These are phyloP conservation scores for Cutaneotrichosporon spelunceum DNA, from an alignment of 1,284 basidiomycete species.

Conservation along the genomic window DNA sequence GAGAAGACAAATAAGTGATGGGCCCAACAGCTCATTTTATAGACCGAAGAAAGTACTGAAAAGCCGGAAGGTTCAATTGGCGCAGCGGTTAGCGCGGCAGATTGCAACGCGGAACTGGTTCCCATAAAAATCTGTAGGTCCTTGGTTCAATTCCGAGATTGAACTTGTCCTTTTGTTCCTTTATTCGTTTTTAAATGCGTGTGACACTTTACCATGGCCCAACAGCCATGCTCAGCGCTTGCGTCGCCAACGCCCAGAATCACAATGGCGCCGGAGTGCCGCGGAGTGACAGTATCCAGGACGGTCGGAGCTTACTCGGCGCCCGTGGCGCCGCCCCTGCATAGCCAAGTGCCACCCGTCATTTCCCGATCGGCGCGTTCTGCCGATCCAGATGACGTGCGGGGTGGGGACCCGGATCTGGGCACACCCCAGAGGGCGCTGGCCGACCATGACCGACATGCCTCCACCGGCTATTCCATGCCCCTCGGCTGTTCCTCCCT, in stretches of 20 bases:
- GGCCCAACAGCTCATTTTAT: neutral
- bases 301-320: too few relatives aligned
- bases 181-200: too few relatives aligned
- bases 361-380: neutral
- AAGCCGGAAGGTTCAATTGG: neutral
- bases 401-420: neutral
- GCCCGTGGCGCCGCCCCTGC: too few relatives aligned
- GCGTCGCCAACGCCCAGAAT: too few relatives aligned
- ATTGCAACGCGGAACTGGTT: neutral
- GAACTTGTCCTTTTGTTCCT: neutral
- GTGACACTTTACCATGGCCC: too few relatives aligned
- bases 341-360: neutral
- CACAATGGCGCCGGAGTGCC: too few relatives aligned
- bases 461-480: slow-evolving; percentile 5
- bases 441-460: slow-evolving; percentile 3
- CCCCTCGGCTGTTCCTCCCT: neutral
- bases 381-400: neutral
- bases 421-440: neutral
- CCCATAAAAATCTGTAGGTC: neutral
- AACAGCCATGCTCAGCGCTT: too few relatives aligned
- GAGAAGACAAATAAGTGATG: too few relatives aligned
- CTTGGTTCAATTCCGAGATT: slow-evolving; percentile 1
- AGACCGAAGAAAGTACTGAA: too few relatives aligned
- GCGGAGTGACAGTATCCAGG: too few relatives aligned
- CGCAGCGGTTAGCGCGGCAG: slow-evolving; percentile 1